Base-by-base conservation (phyloP, 306 rosid species). In the Cyamopsis tetragonoloba region DNA sequence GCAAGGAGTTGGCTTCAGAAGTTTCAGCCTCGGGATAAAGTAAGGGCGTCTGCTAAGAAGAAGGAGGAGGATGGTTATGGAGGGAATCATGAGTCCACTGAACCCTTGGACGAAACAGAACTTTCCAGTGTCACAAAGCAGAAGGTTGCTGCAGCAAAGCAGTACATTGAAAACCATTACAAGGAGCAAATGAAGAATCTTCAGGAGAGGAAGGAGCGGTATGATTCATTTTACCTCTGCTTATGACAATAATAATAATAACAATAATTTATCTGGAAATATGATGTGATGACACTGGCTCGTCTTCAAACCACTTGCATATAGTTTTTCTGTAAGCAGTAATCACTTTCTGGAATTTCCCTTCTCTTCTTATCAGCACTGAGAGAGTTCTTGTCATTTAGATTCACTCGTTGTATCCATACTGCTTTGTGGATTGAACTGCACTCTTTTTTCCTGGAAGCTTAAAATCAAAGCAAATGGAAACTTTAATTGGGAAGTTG, bases 141-240 rank as follows among this genome's bases (percentile, higher is more conserved):
- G 96, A 95, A 85, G 82, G 99, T 74, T 42, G 92, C 92, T 0
- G 97, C 92, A 1, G 97, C 99, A 1, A 95, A 95, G 74, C 97
- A 95, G 83, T 95, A 88, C 66, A 95, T 95, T 28, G 99, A 95
- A 81, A 95, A 90, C 23, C 96, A 90, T 77, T 95, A 95, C 81
- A 95, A 95, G 85, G 99, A 90, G 84, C 97, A 95, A 74, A 90
- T 82, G 97, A 95, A 88, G 86, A 90, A 66, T 66, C 87, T 95
- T 57, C 97, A 88, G 77, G 99, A 95, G 70, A 88, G 99, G 82
- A 93, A 69, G 73, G 99, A 93, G 62, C 82, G 99, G 99, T 93
- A 81, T 63, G 86, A 7, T 62, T 38, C 17, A 2, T 24, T 71
- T 56, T 19, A 50, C 43, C 7, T 24, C 0, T 27, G 53, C 41